Base-by-base conservation (phyloP, 768 basidiomycete species). In the Crassisporium funariophilum region DNA sequence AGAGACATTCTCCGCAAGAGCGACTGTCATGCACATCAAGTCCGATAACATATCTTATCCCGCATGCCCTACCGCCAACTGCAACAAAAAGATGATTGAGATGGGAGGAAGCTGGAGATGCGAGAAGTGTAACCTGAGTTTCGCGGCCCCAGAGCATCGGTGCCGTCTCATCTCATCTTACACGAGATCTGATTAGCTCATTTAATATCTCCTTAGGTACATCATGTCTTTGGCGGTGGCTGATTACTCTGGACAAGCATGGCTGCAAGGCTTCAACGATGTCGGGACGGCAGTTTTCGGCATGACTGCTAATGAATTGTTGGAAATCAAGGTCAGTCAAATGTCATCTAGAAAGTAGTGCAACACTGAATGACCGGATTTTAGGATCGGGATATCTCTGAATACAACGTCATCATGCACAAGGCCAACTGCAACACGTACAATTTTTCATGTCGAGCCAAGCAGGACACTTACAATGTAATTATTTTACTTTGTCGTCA, bases 231-330 rank as follows among this genome's bases (percentile, higher is more conserved):
- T 97, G 72, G 90, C 89, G 37, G 85, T 92, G 2, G 81, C 91
- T n/a, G 97, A 99, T 65, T 81, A 84, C 70, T 89, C 91, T 13
- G 85, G 83, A 16, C 91, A 95, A 65, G 78, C 83, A 13, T 98
- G 95, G 95, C 71, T 98, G 35, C 90, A 91, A 52, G 92, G 89
- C 3, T 99, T 99, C 76, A 95, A 99, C 62, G 95, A 98, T 5
- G 82, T 87, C 24, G 97, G 93, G 4, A 65, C 82, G 42, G 69
- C 73, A 4, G 67, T 99, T 12, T 84, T 98, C 52, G 87, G 82
- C 20, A 85, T 82, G 70, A 69, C 79, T 23, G 95, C 91, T 9
- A 81, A 93, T 56, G 85, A 94, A 11, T 63, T 98, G 34, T 66
- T 84, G 45, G 76, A 74, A n/a, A 74, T 93, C 51, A 88, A 79